Evolutionary conservation across 345 rosid species (phyloP), one percentile per base, ranked within the genome.

Genomic region (Brassica nigra): DNA sequence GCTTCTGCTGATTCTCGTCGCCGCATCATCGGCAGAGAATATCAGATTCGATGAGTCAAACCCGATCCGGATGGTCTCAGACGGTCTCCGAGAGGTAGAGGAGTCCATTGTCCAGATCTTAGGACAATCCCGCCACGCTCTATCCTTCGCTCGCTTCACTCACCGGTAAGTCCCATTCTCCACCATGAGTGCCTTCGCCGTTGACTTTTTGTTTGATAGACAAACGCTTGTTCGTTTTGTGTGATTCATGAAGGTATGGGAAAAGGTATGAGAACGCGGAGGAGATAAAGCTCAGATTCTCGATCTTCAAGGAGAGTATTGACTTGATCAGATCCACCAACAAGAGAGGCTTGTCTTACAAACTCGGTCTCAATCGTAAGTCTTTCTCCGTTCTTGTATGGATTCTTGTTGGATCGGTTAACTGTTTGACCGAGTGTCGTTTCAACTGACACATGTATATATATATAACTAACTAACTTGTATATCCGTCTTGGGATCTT

Each of bases 241-340:
- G 66, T 52, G 68, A 37, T 23, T 23, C 27, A 23, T 68, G 28
- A 68, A 94, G 99, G 85, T 80, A 90, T 68, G 97, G 89, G 71
- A 95, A 90, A 87, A 85, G 31, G 68, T 95, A 93, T 73, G 87
- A 89, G 84, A 87, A 75, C 15, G 84, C 70, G 64, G 90, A 87
- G 83, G 99, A 93, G 86, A 86, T 89, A 55, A 91, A 85, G 83
- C 88, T 86, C 11, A 78, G 98, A 70, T 95, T 91, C 77, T 78
- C 84, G 72, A 84, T 90, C 80, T 95, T 91, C 86, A 81, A 87
- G 3, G 92, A 87, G 80, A 95, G 78, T 80, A 74, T 90, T 74
- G 89, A 91, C 80, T 86, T 95, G 69, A 89, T 95, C 76, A 85
- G 90, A 89, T 90, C 95, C 73, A 89, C 91, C 3, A 91, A 95